phyloP scores from a whole-genome alignment of 257 asterid species.

The Lycium barbarum region DNA sequence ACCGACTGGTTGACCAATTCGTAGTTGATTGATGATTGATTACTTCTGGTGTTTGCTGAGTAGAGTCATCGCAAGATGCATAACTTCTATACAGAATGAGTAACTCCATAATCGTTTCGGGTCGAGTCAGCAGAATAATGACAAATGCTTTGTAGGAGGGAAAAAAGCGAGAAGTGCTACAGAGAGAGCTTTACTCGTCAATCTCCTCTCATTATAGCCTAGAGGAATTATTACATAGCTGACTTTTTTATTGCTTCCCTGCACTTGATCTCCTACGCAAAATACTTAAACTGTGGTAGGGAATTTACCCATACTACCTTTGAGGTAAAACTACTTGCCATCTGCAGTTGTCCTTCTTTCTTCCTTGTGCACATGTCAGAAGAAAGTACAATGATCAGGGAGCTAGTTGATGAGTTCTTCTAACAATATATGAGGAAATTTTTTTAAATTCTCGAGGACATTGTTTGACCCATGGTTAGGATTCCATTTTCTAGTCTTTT shows the following conservation, averaged over 20 bases:
- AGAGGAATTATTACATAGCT: slow-evolving; percentile 9
- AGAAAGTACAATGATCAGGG: not conserved
- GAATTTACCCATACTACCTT: slow-evolving; percentile 21
- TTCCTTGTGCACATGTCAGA: slow-evolving; percentile 8
- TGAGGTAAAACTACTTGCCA: slow-evolving; percentile 6
- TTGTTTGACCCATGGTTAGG: not conserved
- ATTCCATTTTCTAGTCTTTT: not conserved
- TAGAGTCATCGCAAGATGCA: not conserved
- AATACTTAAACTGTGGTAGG: not conserved
- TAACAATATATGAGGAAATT: not conserved
- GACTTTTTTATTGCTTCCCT: slow-evolving; percentile 15
- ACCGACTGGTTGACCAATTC: not conserved
- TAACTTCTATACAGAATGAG: not conserved
- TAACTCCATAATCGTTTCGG: not conserved
- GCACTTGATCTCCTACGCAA: slow-evolving; percentile 6
- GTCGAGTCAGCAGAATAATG: not conserved
- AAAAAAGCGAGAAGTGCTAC: not conserved
- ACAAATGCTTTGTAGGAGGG: not conserved
- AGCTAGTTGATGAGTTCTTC: not conserved
- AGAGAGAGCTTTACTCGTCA: not conserved
- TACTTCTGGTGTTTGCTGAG: slow-evolving; percentile 8
- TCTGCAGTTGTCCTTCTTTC: not conserved
- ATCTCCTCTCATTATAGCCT: not conserved
- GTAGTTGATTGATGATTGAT: slow-evolving; percentile 10
- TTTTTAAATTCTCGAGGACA: not conserved